These are phyloP conservation scores for Cucurbitaria berberidis DNA, from an alignment of 2,329 filamentous ascomycete species.

Conservation along the genomic window DNA sequence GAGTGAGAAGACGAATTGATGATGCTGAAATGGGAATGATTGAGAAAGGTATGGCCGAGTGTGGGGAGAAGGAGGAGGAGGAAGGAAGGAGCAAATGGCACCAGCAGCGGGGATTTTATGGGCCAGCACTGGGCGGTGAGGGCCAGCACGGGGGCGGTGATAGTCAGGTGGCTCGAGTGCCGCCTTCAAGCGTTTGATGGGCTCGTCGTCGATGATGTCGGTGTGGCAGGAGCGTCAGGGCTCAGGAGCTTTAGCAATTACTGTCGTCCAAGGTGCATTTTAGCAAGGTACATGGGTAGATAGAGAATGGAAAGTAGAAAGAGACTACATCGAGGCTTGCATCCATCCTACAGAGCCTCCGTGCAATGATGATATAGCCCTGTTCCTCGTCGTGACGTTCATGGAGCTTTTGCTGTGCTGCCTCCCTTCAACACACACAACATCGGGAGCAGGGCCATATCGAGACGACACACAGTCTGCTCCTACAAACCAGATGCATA, in stretches of 20 bases:
- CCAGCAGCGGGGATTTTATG: constrained; percentile 13
- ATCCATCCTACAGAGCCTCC: background rate
- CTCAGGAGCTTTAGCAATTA: constrained; percentile 36
- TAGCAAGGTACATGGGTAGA: constrained; percentile 22
- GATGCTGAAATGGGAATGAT: constrained; percentile 7
- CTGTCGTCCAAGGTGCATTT: constrained; percentile 25
- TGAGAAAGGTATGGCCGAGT: constrained; percentile 2
- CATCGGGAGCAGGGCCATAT: background rate
- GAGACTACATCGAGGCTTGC: constrained; percentile 4
- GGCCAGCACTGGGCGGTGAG: constrained; percentile 14
- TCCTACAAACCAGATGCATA: constrained; percentile 3
- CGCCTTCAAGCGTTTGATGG: constrained; percentile 9
- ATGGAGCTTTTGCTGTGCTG: background rate
- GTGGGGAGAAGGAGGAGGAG: constrained; percentile 4
- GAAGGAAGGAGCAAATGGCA: constrained; percentile 14
- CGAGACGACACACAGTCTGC: background rate
- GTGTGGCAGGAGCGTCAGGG: constrained; percentile 24
- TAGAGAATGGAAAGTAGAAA: constrained; percentile 4
- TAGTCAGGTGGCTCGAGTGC: constrained; percentile 21
- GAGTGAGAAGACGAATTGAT: constrained; percentile 5
- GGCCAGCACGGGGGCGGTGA: constrained; percentile 23
- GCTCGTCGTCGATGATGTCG: constrained; percentile 20
- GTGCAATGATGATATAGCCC: constrained; percentile 3
- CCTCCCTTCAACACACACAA: constrained; percentile 1
- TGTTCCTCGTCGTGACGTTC: constrained; percentile 2